Percentiles rank a stretch among this genome's conserved stretches.
Evolutionary conservation across 169 alveolate genomes (phyloP).

Genomic region (Babesia ovata): DNA sequence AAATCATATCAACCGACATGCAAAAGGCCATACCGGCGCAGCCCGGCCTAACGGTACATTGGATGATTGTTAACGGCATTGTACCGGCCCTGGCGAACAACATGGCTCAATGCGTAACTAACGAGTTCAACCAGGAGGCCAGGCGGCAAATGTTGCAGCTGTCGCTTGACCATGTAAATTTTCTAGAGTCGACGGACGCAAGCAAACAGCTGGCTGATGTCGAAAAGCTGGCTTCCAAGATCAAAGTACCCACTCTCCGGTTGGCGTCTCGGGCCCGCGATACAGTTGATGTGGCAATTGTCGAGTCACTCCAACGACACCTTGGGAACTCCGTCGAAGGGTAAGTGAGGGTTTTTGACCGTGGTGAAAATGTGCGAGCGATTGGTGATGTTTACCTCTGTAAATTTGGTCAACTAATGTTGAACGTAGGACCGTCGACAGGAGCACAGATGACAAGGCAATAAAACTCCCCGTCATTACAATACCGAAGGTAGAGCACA

Average conservation of each 20-base stretch:
- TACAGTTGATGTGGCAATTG: conserved; percentile 38
- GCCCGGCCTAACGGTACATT: conserved; percentile 64
- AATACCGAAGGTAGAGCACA: conserved; percentile 60
- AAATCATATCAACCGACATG: conserved; percentile 49
- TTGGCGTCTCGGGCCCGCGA: neutral
- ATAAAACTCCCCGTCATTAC: neutral
- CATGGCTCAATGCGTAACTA: conserved; percentile 49
- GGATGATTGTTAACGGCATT: conserved; percentile 57
- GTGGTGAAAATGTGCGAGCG: neutral
- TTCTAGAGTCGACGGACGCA: conserved; percentile 47
- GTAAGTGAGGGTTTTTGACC: neutral
- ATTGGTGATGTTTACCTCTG: neutral
- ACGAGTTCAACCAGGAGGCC: conserved; percentile 31
- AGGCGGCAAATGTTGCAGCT: conserved; percentile 19
- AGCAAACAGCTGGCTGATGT: conserved; percentile 29
- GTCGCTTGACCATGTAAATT: conserved; percentile 23
- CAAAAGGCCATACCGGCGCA: conserved; percentile 63
- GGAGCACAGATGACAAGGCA: conserved; percentile 27
- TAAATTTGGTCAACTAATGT: neutral
- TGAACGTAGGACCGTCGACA: neutral
- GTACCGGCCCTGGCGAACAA: conserved; percentile 53
- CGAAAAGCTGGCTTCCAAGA: conserved; percentile 19
- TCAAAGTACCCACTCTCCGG: conserved; percentile 24
- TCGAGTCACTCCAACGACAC: conserved; percentile 46
- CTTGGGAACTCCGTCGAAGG: conserved; percentile 15